Evolutionary conservation across 805 yeast genomes (phyloP).

Genomic region (Grigorovia jiainica): DNA sequence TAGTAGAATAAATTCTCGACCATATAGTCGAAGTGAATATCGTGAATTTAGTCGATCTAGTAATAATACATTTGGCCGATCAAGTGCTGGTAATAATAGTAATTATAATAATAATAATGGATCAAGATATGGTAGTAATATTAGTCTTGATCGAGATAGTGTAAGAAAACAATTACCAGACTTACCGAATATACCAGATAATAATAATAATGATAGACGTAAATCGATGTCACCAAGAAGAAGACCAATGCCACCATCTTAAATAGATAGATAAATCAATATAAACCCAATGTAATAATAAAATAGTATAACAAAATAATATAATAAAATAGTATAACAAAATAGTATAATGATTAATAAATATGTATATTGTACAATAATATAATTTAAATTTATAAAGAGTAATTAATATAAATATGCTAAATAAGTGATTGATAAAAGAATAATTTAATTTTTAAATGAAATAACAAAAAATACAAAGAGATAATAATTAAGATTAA

Average conservation of each 20-base stretch:
- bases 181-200: neutral
- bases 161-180: neutral
- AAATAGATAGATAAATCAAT: neutral
- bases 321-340: too few species aligned
- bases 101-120: neutral
- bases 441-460: too few species aligned
- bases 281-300: neutral
- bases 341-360: too few species aligned
- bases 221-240: conserved; percentile 11
- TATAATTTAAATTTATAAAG: too few species aligned
- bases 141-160: neutral
- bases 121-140: neutral
- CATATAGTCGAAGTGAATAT: neutral
- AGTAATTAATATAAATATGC: too few species aligned
- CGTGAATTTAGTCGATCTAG: neutral
- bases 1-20: neutral
- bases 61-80: neutral
- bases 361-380: too few species aligned
- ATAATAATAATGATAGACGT: neutral
- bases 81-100: neutral
- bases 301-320: too few species aligned
- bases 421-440: too few species aligned
- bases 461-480: neutral
- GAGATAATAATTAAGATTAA: conserved; percentile 15
- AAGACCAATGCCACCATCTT: conserved; percentile 17